Conservation (phyloP, 345 rosid genomes). For the Syzygium aromaticum region DNA sequence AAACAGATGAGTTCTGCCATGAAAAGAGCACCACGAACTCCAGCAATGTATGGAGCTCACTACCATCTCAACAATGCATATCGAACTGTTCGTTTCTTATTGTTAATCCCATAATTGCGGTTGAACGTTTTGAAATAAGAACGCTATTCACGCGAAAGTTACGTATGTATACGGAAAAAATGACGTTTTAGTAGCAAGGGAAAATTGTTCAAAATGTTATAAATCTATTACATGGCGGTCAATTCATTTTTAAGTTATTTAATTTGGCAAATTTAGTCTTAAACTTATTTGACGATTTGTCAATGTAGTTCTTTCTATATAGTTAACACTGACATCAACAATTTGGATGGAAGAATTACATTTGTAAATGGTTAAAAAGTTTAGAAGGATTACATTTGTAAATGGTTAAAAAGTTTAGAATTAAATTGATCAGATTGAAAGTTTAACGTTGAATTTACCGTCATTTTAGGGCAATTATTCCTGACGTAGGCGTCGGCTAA, state of each 20-base stretch:
- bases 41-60: not conserved
- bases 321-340: accelerated
- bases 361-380: not conserved
- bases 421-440: not conserved
- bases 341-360: not conserved
- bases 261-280: not conserved
- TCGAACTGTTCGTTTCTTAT: not conserved
- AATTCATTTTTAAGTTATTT: too few relatives aligned
- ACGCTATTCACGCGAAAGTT: not conserved
- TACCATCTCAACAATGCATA: not conserved
- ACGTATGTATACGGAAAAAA: not conserved
- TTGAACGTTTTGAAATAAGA: not conserved
- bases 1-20: not conserved
- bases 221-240: not conserved
- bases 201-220: not conserved
- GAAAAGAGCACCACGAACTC: not conserved
- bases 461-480: not conserved
- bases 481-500: not conserved
- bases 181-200: accelerated
- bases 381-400: not conserved
- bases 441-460: not conserved
- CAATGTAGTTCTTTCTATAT: not conserved
- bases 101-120: not conserved
- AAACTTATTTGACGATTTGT: not conserved
- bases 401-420: not conserved